Evolutionary conservation across 1,284 basidiomycete genomes (phyloP), one percentile per base, ranked within the genome.

Genomic region (Vanrija sp.): DNA sequence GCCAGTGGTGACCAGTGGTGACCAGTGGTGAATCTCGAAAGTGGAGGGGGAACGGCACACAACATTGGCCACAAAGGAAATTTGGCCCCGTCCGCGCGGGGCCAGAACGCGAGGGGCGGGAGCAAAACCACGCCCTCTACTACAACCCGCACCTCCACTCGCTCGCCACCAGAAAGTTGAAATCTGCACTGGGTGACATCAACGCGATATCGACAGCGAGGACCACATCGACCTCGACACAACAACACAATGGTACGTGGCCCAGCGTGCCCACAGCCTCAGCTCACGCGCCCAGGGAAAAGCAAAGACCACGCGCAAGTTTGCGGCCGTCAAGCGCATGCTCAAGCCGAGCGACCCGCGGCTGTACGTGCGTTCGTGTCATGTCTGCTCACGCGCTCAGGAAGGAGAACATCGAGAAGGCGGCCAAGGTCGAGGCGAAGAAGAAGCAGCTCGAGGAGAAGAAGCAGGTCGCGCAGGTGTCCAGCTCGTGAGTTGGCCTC

Each of bases 281-380:
- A 8, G 10, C 55, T 57, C 26, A 60, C 49, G 6, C n/a, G 21
- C 7, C 16, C 54, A 93, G 94, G 90, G 86, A n/a, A 94, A 87
- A 78, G 90, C 90, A 49, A 92, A 91, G 75, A 93, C 91, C 76
- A 94, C 92, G 1, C 84, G 92, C 75, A 97, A 97, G 77, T 97
- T 97, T 75, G 94, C 92, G 5, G 80, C 86, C 7, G 92, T 96
- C 46, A 99, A 99, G 79, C 88, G 95, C 15, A 83, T 98, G 82
- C 80, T 98, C 63, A 95, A 93, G 72, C 94, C 96, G 0, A 91
- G 88, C 67, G 96, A 98, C 75, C 89, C 89, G 59, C 82, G 96
- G 65, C 77, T 99, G 91, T 96, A 74, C 66, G 91, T 79, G 19
- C 38, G 23, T 61, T 43, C 6, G 12, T 14, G 7, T n/a, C 9